Evolutionary conservation across 75 land plant genomes (phyloP).

Genomic region (Selaginella tamariscina): DNA sequence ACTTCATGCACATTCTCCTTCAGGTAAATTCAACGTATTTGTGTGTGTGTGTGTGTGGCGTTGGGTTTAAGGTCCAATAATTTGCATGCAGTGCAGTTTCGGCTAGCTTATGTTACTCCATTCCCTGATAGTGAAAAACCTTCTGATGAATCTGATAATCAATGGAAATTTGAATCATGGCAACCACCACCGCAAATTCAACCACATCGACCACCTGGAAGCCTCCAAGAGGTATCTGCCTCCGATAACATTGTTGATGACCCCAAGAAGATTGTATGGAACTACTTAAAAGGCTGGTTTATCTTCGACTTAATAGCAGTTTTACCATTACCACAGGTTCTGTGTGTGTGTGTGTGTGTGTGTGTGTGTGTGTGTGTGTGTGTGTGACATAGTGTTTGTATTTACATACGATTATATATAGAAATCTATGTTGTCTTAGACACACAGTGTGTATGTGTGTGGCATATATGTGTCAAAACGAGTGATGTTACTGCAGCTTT

Average conservation of each 20-base stretch:
- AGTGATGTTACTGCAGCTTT: too few relatives aligned
- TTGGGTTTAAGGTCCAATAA: too few relatives aligned
- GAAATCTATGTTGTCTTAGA: too few relatives aligned
- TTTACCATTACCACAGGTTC: constrained; percentile 88
- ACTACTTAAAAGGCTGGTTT: constrained; percentile 43
- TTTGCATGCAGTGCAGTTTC: background rate
- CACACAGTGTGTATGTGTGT: too few relatives aligned
- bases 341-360: too few relatives aligned
- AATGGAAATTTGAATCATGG: too few relatives aligned
- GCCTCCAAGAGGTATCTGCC: background rate
- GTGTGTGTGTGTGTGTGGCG: background rate
- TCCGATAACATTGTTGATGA: background rate
- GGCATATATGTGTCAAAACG: too few relatives aligned
- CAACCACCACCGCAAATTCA: background rate
- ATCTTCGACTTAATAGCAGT: constrained; percentile 55
- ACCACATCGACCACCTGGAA: background rate
- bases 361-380: too few relatives aligned
- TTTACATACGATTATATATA: too few relatives aligned
- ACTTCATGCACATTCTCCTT: constrained; percentile 73
- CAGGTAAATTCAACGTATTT: constrained; percentile 42
- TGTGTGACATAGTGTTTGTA: too few relatives aligned
- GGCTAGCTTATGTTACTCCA: background rate
- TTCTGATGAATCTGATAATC: too few relatives aligned
- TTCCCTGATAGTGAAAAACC: background rate
- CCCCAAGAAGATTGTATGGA: background rate